These are phyloP conservation scores for Diaporthe eres DNA, from an alignment of 2,329 filamentous ascomycete genomes.

Conservation along the genomic window DNA sequence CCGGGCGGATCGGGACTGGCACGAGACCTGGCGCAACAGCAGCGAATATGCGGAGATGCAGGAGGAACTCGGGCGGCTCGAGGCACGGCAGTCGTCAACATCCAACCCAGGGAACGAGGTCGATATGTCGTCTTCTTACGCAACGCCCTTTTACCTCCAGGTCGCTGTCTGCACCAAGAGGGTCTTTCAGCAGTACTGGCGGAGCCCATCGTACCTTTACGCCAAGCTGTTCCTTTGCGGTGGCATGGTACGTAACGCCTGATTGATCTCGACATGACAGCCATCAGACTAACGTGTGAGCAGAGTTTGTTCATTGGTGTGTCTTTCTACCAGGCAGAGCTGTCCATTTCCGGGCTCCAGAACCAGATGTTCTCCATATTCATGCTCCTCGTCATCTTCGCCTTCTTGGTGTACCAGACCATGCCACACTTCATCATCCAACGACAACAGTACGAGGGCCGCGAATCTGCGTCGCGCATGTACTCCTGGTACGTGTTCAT, in stretches of 20 bases:
- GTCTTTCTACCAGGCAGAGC: conserved; percentile 74
- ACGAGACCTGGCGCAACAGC: conserved; percentile 72
- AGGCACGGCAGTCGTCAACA: conserved; percentile 49
- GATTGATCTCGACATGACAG: not conserved
- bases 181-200: conserved; percentile 81
- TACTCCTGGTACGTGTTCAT: conserved; percentile 80
- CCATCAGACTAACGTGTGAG: not conserved
- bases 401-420: conserved; percentile 73
- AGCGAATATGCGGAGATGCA: conserved; percentile 70
- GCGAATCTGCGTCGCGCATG: conserved; percentile 77
- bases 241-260: conserved; percentile 52
- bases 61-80: conserved; percentile 69
- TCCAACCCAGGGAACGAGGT: conserved; percentile 51
- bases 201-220: conserved; percentile 79
- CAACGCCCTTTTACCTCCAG: conserved; percentile 75
- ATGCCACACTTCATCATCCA: conserved; percentile 81
- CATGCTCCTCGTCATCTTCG: conserved; percentile 79
- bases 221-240: conserved; percentile 73
- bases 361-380: conserved; percentile 81
- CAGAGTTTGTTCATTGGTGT: conserved; percentile 75
- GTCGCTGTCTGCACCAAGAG: conserved; percentile 71
- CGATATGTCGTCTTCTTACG: conserved; percentile 72
- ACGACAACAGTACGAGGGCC: conserved; percentile 77
- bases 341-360: conserved; percentile 75
- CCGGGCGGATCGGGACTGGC: conserved; percentile 74